phyloP scores from a whole-genome alignment of 1,139 yeast genomes.

The Debaryomyces subglobosus region DNA sequence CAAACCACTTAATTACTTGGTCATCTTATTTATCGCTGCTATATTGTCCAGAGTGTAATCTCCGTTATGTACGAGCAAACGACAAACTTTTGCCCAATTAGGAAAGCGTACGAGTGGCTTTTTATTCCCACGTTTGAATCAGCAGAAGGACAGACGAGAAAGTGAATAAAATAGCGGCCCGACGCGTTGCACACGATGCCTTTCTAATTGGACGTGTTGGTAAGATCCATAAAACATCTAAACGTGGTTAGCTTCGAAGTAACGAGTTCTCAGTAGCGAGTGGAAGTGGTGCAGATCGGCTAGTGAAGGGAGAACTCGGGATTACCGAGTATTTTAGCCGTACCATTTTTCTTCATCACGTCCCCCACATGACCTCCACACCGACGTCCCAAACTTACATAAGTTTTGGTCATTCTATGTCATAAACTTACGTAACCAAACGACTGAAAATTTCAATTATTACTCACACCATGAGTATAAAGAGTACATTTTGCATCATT shows the following conservation, averaged over 20 bases:
- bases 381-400: not conserved
- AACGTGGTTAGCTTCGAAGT: not conserved
- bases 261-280: not conserved
- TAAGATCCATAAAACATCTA: not conserved
- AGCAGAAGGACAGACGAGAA: no score
- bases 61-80: not conserved
- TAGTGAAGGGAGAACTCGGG: not conserved
- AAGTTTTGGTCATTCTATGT: not conserved
- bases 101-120: not conserved
- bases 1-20: not conserved
- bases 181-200: not conserved
- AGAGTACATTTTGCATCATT: not conserved
- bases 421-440: not conserved
- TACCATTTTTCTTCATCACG: not conserved
- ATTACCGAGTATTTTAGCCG: not conserved
- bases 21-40: not conserved
- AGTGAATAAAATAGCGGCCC: not conserved
- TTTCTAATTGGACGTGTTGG: no score
- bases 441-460: not conserved
- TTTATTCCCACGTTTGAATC: not conserved
- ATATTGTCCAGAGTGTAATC: not conserved
- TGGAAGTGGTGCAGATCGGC: not conserved
- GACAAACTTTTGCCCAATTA: not conserved
- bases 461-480: constrained; percentile 2
- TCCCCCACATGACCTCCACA: not conserved